Percentiles rank a stretch among this genome's conserved stretches.
Evolutionary conservation across 106 monocot species (phyloP).

Genomic region (Dioscorea zingiberensis): DNA sequence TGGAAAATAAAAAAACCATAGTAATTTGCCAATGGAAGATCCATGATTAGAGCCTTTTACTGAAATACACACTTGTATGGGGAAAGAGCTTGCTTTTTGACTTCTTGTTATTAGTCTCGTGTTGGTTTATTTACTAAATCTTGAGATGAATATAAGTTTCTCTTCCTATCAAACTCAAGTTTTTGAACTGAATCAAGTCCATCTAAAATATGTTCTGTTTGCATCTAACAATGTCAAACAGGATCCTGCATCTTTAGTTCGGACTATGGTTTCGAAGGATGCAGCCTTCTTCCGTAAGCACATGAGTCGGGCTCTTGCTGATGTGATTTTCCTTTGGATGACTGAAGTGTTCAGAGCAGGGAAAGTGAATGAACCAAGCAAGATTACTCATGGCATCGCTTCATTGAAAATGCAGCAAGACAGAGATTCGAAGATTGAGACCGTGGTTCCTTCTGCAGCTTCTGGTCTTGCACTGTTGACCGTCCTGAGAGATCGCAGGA

Average conservation of each 20-base stretch:
- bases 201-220: too few relatives aligned
- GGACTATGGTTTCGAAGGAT: slow-evolving; percentile 53
- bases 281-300: slow-evolving; percentile 39
- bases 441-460: neutral
- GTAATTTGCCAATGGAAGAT: too few relatives aligned
- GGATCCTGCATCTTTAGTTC: slow-evolving; percentile 50
- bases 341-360: slow-evolving; percentile 1
- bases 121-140: too few relatives aligned
- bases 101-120: too few relatives aligned
- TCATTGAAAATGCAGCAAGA: neutral
- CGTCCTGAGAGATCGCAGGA: slow-evolving; percentile 36
- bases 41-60: too few relatives aligned
- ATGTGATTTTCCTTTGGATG: slow-evolving; percentile 50
- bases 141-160: too few relatives aligned
- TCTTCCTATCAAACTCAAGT: too few relatives aligned
- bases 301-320: slow-evolving; percentile 31
- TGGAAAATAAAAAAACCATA: too few relatives aligned
- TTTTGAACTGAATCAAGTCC: too few relatives aligned
- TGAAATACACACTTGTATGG: neutral
- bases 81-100: neutral
- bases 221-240: slow-evolving; percentile 9
- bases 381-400: too few relatives aligned
- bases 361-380: neutral
- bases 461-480: slow-evolving; percentile 14
- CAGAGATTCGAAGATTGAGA: neutral